Base-by-base conservation (phyloP, 192 early-diverging fungal genomes). In the Backusella circina region DNA sequence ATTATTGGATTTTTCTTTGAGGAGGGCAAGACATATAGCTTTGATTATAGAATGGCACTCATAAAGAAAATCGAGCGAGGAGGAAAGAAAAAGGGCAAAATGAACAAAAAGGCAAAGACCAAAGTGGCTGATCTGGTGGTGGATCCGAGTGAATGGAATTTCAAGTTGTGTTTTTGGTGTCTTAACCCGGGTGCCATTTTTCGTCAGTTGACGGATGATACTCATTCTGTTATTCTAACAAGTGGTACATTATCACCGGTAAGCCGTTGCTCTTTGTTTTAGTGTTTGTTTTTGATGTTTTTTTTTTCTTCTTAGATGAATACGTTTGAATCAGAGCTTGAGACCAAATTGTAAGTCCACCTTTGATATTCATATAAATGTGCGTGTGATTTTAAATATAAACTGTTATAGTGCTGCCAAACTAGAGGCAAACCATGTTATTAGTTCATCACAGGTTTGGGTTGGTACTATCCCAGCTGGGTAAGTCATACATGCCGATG, bases 371-470 rank as follows among this genome's bases (percentile, higher is more conserved):
- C 16, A 54, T 54, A 23, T 35, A 28, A 13, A 65, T n/a, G n/a
- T n/a, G n/a, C n/a, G n/a, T n/a, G n/a, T n/a, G n/a, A n/a, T n/a
- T n/a, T n/a, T n/a, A n/a, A n/a, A n/a, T n/a, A n/a, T n/a, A n/a
- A n/a, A n/a, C n/a, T n/a, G n/a, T n/a, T n/a, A n/a, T 68, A 80
- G 79, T 75, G 57, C 77, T 2, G 80, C 81, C 31, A 82, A 75
- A 26, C 73, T 91, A 5, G 88, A 90, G 77, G 87, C 90, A 50
- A 85, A 80, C 33, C 93, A 95, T 79, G 90, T 95, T 36, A 93
- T 95, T 67, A 77, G 85, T 3, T 64, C 78, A 1, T 67, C 82
- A 7, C 92, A 94, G 54, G 84, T 90, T 31, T 83, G 83, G 57
- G 90, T 90, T 0, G 81, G 85, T 12, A 81, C 87, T 18, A 72